Evolutionary conservation across 768 basidiomycete species (phyloP).

Genomic region (Phylloporus rhodoxanthus): DNA sequence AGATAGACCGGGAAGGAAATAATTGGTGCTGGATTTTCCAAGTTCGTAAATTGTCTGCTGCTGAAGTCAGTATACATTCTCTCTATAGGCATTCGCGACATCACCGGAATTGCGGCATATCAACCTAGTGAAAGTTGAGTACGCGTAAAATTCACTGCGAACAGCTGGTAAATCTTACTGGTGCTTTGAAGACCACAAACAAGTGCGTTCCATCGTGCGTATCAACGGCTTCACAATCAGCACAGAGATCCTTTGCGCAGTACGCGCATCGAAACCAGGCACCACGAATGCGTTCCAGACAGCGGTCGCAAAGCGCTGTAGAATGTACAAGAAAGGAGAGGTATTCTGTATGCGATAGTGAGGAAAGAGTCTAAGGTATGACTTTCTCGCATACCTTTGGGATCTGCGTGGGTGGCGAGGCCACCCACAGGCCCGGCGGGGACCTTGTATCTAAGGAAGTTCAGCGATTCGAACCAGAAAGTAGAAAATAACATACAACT

Average conservation of each 20-base stretch:
- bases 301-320: slow-evolving; percentile 79
- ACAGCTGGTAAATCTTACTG: slow-evolving; percentile 38
- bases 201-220: slow-evolving; percentile 79
- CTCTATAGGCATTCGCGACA: slow-evolving; percentile 16
- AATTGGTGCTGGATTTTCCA: slow-evolving; percentile 58
- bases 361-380: neutral
- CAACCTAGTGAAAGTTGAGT: slow-evolving; percentile 41
- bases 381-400: slow-evolving; percentile 44
- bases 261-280: slow-evolving; percentile 90
- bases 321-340: slow-evolving; percentile 54
- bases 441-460: slow-evolving; percentile 49
- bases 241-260: slow-evolving; percentile 84
- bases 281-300: slow-evolving; percentile 76
- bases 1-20: slow-evolving; percentile 60
- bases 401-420: slow-evolving; percentile 36
- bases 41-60: slow-evolving; percentile 46
- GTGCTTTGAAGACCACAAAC: slow-evolving; percentile 84
- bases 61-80: slow-evolving; percentile 7
- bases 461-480: slow-evolving; percentile 3
- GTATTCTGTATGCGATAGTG: slow-evolving; percentile 44
- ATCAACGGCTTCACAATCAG: slow-evolving; percentile 71
- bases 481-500: slow-evolving; percentile 43
- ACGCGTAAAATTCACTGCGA: neutral
- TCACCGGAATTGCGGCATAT: slow-evolving; percentile 70
- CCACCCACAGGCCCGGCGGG: slow-evolving; percentile 54